phyloP scores from a whole-genome alignment of 805 yeast genomes.

The Candida odintsovae region DNA sequence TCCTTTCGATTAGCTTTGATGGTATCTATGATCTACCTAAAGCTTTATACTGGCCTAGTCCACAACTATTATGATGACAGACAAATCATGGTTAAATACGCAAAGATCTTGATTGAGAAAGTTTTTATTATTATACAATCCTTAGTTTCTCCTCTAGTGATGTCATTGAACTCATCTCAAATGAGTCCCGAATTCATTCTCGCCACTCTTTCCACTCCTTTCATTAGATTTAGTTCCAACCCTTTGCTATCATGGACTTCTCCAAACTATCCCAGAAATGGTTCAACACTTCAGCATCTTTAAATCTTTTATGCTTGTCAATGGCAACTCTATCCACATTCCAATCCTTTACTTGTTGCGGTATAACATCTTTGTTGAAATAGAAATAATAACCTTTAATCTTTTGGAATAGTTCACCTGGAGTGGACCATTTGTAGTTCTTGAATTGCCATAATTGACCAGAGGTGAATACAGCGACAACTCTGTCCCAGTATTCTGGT shows the following conservation, averaged over 20 bases:
- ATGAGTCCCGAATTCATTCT: neutral
- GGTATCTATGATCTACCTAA: too few species aligned
- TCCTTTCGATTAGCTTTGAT: too few species aligned
- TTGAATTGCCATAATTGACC: conserved; percentile 98
- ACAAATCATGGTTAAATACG: too few species aligned
- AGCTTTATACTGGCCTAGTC: too few species aligned
- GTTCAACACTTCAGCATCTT: conserved; percentile 83
- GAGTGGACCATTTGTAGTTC: conserved; percentile 76
- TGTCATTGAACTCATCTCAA: neutral
- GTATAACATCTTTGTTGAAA: conserved; percentile 74
- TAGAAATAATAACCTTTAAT: conserved; percentile 78
- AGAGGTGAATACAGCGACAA: conserved; percentile 90
- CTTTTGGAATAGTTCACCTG: conserved; percentile 73
- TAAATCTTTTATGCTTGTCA: conserved; percentile 79
- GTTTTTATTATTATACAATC: too few species aligned
- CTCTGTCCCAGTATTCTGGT: conserved; percentile 98
- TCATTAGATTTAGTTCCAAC: conserved; percentile 25
- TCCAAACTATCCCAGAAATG: conserved; percentile 83
- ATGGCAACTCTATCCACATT: conserved; percentile 74
- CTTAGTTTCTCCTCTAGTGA: too few species aligned
- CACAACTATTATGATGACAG: too few species aligned
- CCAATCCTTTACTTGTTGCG: conserved; percentile 77
- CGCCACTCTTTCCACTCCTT: neutral
- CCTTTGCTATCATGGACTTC: conserved; percentile 60
- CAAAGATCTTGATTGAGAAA: too few species aligned